Conservation (phyloP, 2,329 filamentous ascomycete species). For the Periconia sp. region DNA sequence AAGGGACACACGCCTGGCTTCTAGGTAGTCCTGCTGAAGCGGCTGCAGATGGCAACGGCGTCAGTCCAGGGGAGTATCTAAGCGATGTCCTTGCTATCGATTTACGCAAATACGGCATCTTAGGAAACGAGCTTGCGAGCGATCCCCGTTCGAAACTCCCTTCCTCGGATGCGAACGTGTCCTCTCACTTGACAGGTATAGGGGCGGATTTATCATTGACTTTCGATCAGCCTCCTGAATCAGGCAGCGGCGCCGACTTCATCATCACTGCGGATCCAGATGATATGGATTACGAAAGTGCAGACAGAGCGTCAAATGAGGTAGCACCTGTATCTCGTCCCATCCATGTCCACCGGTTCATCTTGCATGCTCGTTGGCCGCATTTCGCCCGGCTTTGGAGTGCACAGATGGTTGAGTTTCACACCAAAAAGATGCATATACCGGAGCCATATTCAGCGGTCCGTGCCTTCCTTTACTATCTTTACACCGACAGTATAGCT, state of each 20-base stretch:
- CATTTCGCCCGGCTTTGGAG: conserved; percentile 92
- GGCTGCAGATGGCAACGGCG: conserved; percentile 64
- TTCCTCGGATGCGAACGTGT: conserved; percentile 57
- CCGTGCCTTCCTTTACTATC: conserved; percentile 90
- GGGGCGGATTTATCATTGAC: conserved; percentile 83
- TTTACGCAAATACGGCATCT: conserved; percentile 83
- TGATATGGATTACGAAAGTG: conserved; percentile 65
- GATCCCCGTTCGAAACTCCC: conserved; percentile 47
- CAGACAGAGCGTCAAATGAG: conserved; percentile 37
- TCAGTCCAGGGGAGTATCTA: conserved; percentile 83
- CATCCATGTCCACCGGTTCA: conserved; percentile 93
- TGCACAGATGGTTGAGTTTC: conserved; percentile 95
- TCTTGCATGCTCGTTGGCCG: conserved; percentile 92
- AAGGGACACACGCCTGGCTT: conserved; percentile 94
- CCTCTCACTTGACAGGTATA: conserved; percentile 62
- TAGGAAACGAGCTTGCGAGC: conserved; percentile 70
- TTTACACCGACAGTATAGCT: conserved; percentile 91
- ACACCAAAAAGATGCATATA: conserved; percentile 96
- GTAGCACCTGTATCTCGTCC: conserved; percentile 62
- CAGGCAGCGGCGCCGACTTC: conserved; percentile 87
- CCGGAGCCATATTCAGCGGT: conserved; percentile 94
- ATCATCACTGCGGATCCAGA: conserved; percentile 85
- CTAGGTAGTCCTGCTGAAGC: conserved; percentile 85
- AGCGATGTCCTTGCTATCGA: conserved; percentile 95
- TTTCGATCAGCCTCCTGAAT: conserved; percentile 84